phyloP scores from a whole-genome alignment of 139 green algal species.

The Nannochloris sp. region DNA sequence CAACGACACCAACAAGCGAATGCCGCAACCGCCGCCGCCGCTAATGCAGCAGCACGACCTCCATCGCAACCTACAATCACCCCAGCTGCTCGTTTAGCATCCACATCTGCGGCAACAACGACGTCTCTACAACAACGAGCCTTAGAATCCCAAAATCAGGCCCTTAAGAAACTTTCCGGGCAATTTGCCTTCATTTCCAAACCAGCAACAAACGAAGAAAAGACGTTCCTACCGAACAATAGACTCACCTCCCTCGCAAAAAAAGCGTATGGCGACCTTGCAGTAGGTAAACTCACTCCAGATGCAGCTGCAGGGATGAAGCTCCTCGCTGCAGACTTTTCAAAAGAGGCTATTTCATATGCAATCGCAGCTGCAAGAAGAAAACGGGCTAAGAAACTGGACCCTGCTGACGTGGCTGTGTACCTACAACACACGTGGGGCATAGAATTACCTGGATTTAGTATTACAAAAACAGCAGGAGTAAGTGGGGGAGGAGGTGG shows the following conservation, averaged over 20 bases:
- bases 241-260: neutral
- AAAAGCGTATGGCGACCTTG: neutral
- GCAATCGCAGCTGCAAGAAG: neutral
- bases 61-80: no score
- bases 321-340: constrained; percentile 1
- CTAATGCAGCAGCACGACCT: no score
- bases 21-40: no score
- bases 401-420: neutral
- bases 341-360: neutral
- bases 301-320: neutral
- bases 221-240: neutral
- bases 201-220: neutral
- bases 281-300: neutral
- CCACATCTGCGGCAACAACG: no score
- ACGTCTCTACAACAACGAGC: no score
- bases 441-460: constrained; percentile 43
- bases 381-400: neutral
- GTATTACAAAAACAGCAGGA: no score
- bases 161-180: no score
- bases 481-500: no score
- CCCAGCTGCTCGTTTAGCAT: no score
- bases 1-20: no score
- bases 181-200: neutral
- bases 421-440: neutral
- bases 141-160: no score